Evolutionary conservation across 495 filamentous ascomycete genomes (phyloP), one percentile per base, ranked within the genome.

Genomic region (Aspergillus sparsus): DNA sequence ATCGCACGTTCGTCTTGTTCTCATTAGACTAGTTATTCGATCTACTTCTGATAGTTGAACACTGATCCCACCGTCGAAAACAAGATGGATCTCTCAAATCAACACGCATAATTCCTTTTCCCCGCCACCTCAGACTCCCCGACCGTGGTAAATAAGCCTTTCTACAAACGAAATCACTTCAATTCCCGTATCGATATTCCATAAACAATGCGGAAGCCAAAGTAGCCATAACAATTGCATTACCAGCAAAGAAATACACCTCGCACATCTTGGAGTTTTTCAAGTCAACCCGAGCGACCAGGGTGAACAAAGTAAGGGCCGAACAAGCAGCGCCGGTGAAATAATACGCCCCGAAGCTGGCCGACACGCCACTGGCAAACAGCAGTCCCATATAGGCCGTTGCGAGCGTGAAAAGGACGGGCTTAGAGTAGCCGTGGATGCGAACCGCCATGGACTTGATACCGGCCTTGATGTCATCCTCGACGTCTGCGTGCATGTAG

Each of bases 401-500:
- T 9, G 44, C 42, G 31, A 33, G 7, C 4, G 13, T 1, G 8
- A 37, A 49, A 7, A 57, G 54, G 7, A 57, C 54, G n/a, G 54
- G 32, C 54, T 57, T 57, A 1, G 54, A 46, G 32, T 37, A 57
- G n/a, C 54, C 54, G 2, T 57, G 27, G 42, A 57, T 57, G 6
- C 32, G 31, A 0, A 57, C 54, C 13, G 54, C 54, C 0, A 49
- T 6, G 5, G 41, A 47, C 1, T 34, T 34, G 42, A 57, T 57
- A 1, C 54, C 54, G 12, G 54, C 31, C n/a, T 57, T 57, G 54
- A 57, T 47, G 8, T 57, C 54, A 16, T 57, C 54, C n/a, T 57
- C 54, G 31, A 57, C 27, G n/a, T 57, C 54, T 3, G 54, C 54
- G 54, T 57, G 54, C 54, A 57, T 57, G 54, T 57, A 57, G 54